A percentile compares a stretch with the other conserved stretches of the same genome.
Conservation (phyloP, 2,329 filamentous ascomycete genomes). For the Domatiomyces globalis region DNA sequence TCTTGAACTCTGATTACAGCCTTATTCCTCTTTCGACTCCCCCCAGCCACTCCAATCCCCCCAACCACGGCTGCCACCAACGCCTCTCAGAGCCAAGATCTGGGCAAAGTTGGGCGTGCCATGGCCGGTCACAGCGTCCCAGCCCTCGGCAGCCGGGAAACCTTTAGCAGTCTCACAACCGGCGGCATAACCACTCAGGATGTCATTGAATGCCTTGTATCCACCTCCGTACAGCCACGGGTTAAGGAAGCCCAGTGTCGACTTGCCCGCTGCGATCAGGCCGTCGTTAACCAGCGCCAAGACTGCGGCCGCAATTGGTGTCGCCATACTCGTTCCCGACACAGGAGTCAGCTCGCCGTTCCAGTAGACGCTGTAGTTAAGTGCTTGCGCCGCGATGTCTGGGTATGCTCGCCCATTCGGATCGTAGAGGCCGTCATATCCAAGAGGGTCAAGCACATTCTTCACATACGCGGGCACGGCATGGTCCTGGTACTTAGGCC, state of each 20-base stretch:
- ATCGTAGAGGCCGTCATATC: constrained; percentile 37
- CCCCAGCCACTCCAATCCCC: background rate
- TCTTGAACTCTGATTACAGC: too few relatives aligned
- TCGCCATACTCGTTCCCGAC: constrained; percentile 35
- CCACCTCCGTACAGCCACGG: constrained; percentile 43
- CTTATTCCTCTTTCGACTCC: background rate
- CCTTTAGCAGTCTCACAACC: constrained; percentile 23
- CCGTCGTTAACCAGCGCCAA: constrained; percentile 51
- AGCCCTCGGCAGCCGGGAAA: constrained; percentile 25
- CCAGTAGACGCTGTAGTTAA: constrained; percentile 32
- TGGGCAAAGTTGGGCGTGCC: constrained; percentile 22
- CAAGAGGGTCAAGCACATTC: constrained; percentile 20
- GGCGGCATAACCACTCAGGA: constrained; percentile 22
- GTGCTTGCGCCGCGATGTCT: constrained; percentile 47
- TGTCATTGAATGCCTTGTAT: constrained; percentile 37
- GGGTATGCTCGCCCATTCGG: constrained; percentile 40
- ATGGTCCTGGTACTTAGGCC: constrained; percentile 34
- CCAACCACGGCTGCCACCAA: background rate
- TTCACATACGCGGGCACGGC: constrained; percentile 34
- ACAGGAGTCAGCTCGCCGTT: constrained; percentile 24
- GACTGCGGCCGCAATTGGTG: constrained; percentile 45
- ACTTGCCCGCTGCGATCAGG: constrained; percentile 36
- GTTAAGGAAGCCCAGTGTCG: constrained; percentile 44
- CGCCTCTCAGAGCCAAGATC: constrained; percentile 11
- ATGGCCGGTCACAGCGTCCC: constrained; percentile 30